A percentile compares a stretch with the other conserved stretches of the same genome.
These are phyloP conservation scores for Chaetomiaceae sp. DNA, from an alignment of 2,329 filamentous ascomycete species.

Conservation along the genomic window DNA sequence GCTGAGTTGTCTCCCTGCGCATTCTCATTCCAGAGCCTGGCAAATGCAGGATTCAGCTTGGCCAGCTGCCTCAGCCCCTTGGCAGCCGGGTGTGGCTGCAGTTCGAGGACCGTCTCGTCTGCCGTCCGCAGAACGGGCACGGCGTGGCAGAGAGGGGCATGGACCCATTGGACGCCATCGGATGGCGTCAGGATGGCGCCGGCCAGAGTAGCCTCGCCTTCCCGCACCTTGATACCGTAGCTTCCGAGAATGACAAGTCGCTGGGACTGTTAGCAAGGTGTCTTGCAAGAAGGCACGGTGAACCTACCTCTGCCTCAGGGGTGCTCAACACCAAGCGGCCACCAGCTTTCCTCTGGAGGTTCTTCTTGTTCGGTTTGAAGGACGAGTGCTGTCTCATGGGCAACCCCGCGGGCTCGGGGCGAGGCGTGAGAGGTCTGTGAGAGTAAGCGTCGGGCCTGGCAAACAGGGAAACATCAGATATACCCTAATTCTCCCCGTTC, in stretches of 20 bases:
- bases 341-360: constrained; percentile 36
- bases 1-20: constrained; percentile 20
- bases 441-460: not conserved
- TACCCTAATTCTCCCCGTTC: constrained; percentile 11
- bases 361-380: constrained; percentile 43
- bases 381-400: constrained; percentile 39
- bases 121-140: constrained; percentile 60
- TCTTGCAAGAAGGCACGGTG: not conserved
- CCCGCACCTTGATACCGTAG: constrained; percentile 59
- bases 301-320: constrained; percentile 46
- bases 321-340: constrained; percentile 42
- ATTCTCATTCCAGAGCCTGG: constrained; percentile 58
- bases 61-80: constrained; percentile 50
- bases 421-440: constrained; percentile 9
- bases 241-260: constrained; percentile 62
- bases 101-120: constrained; percentile 48
- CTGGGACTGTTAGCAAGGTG: constrained; percentile 35
- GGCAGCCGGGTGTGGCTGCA: constrained; percentile 50
- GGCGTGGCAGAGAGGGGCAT: constrained; percentile 65
- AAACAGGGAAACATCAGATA: not conserved
- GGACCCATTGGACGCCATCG: constrained; percentile 50
- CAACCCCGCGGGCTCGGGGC: constrained; percentile 5
- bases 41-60: constrained; percentile 61
- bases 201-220: constrained; percentile 60
- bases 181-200: constrained; percentile 57